Evolutionary conservation across 257 asterid species (phyloP).

Genomic region (Solanum pinnatisectum): DNA sequence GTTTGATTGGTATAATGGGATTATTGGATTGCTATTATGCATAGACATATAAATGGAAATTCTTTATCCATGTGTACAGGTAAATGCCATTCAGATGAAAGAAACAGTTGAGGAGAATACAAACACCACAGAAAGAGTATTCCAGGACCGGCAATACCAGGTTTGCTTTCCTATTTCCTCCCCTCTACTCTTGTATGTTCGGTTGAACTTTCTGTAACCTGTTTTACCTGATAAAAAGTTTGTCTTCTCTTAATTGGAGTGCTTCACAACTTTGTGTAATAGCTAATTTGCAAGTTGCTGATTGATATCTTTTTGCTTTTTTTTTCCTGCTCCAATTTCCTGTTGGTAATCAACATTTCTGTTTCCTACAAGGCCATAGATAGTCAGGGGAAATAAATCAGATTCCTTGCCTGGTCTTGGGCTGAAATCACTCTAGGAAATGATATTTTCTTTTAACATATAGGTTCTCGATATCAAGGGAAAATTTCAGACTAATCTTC

Average conservation of each 20-base stretch:
- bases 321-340: background rate
- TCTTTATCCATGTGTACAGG: constrained; percentile 27
- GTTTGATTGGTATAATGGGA: background rate
- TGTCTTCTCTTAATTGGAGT: background rate
- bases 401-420: background rate
- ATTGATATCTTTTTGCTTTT: background rate
- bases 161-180: constrained; percentile 17
- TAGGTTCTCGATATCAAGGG: background rate
- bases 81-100: constrained; percentile 92
- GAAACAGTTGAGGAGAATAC: constrained; percentile 94
- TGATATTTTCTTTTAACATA: background rate
- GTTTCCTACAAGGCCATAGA: background rate
- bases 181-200: background rate
- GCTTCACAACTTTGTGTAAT: background rate
- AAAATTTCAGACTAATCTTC: background rate
- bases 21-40: background rate
- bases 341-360: background rate
- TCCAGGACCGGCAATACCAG: constrained; percentile 97
- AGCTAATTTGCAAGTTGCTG: background rate
- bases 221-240: background rate
- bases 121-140: constrained; percentile 87
- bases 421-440: background rate
- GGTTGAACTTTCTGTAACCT: background rate
- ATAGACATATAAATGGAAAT: background rate
- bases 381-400: background rate